These are phyloP conservation scores for Alternaria triticina DNA, from an alignment of 2,329 filamentous ascomycete species.

Conservation along the genomic window DNA sequence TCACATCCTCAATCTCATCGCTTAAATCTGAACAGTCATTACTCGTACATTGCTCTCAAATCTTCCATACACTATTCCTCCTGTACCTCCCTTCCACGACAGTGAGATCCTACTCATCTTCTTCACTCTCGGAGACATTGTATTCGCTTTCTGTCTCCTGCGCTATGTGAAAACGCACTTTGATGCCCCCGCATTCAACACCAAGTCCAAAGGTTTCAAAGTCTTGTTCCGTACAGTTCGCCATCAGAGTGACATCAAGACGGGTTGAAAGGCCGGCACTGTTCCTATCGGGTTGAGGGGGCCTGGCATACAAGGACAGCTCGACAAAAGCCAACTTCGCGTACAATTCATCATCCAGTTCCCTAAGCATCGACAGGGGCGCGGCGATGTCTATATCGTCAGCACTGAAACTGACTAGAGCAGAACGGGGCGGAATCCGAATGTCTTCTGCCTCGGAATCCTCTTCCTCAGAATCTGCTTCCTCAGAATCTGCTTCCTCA, in stretches of 20 bases:
- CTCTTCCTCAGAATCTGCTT: not conserved
- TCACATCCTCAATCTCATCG: not conserved
- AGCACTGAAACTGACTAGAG: not conserved
- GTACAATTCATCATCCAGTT: not conserved
- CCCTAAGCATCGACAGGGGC: not conserved
- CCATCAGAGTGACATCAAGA: not conserved
- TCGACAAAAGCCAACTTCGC: not conserved
- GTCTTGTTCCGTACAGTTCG: not conserved
- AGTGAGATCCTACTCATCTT: not conserved
- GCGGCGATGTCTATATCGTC: not conserved
- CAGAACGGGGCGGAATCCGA: not conserved
- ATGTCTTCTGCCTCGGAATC: not conserved
- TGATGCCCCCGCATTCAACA: not conserved
- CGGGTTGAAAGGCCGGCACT: not conserved
- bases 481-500: not conserved
- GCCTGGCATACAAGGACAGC: not conserved
- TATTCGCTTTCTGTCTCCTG: not conserved
- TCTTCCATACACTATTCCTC: not conserved
- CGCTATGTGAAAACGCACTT: not conserved
- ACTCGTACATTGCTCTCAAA: not conserved
- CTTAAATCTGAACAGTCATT: not conserved
- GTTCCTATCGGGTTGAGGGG: not conserved
- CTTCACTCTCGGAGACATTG: not conserved
- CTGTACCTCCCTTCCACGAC: accelerated
- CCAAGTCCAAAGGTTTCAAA: not conserved